A percentile compares a stretch with the other conserved stretches of the same genome.
Conservation (phyloP, 2,329 filamentous ascomycete genomes). For the Ophiostoma fasciatum region DNA sequence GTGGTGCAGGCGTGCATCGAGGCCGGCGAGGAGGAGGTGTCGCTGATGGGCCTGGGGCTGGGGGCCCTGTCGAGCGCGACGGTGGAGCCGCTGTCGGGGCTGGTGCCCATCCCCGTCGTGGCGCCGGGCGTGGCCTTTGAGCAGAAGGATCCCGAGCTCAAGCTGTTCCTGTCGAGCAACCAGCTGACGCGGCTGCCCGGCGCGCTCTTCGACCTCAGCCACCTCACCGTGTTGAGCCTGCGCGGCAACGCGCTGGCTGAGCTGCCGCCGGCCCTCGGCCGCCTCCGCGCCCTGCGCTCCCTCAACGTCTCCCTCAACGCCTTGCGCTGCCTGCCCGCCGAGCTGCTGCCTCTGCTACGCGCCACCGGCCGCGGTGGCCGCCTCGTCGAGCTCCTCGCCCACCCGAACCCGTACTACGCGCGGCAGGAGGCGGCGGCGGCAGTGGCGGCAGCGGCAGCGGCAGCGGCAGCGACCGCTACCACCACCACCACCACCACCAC, state of each 20-base stretch:
- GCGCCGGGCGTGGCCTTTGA: slow-evolving; percentile 43
- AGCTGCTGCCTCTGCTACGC: slow-evolving; percentile 41
- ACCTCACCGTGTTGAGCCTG: slow-evolving; percentile 50
- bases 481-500: not conserved
- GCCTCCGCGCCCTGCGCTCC: slow-evolving; percentile 41
- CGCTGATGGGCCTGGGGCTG: slow-evolving; percentile 26
- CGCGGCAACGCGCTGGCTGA: slow-evolving; percentile 47
- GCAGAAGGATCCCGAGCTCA: slow-evolving; percentile 40
- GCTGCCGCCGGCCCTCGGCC: slow-evolving; percentile 43
- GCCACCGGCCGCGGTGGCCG: slow-evolving; percentile 20
- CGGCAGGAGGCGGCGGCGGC: slow-evolving; percentile 3
- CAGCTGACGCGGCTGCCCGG: slow-evolving; percentile 38
- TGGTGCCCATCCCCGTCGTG: slow-evolving; percentile 39
- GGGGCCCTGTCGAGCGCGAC: slow-evolving; percentile 39
- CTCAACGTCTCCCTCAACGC: slow-evolving; percentile 53
- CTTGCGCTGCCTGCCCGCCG: slow-evolving; percentile 45
- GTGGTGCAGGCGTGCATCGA: slow-evolving; percentile 41
- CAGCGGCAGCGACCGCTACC: slow-evolving; percentile 5
- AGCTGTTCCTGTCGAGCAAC: slow-evolving; percentile 49
- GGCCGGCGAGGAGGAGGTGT: slow-evolving; percentile 40
- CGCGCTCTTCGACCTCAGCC: slow-evolving; percentile 44
- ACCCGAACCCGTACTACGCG: slow-evolving; percentile 48
- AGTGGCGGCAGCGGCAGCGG: too few species aligned
- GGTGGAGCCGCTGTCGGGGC: slow-evolving; percentile 39
- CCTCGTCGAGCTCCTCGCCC: slow-evolving; percentile 37